Percentiles rank a stretch among this genome's conserved stretches.
phyloP scores from a whole-genome alignment of 495 filamentous ascomycete genomes.

The Aspergillus saccharolyticus region DNA sequence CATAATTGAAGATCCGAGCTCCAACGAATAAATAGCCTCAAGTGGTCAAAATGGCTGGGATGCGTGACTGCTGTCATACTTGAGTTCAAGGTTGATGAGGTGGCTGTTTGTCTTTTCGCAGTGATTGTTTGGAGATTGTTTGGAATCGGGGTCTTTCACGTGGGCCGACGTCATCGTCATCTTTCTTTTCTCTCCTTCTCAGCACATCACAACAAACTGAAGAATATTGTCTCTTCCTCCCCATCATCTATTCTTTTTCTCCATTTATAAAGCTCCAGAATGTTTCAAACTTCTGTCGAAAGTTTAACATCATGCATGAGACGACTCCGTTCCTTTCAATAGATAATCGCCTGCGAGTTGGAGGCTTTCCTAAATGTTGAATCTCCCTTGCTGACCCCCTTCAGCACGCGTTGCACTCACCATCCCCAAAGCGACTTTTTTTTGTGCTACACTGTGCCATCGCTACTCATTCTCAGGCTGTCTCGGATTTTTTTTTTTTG shows the following conservation, averaged over 20 bases:
- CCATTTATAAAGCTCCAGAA: not conserved
- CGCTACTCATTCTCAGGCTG: not conserved
- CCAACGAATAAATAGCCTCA: not conserved
- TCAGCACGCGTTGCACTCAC: not conserved
- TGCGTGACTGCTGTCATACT: not conserved
- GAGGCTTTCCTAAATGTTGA: slow-evolving; percentile 8
- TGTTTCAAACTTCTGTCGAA: not conserved
- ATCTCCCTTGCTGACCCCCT: slow-evolving; percentile 20
- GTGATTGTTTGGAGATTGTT: not conserved
- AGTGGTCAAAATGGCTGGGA: not conserved
- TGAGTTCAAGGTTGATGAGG: not conserved
- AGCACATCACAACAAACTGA: not conserved
- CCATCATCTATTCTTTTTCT: not conserved
- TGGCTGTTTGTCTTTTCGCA: not conserved
- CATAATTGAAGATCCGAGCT: not conserved
- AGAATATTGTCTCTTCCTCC: not conserved
- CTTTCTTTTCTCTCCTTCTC: not conserved
- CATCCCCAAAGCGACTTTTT: not conserved
- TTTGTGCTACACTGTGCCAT: not conserved
- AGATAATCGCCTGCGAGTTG: not conserved
- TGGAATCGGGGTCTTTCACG: not conserved
- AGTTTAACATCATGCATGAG: not conserved
- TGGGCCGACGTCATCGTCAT: not conserved
- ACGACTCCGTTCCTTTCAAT: too few relatives aligned
- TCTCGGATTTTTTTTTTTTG: slow-evolving; percentile 2